A percentile compares a stretch with the other conserved stretches of the same genome.
Conservation (phyloP, 2,329 filamentous ascomycete species). For the Coniochaeta sp. region DNA sequence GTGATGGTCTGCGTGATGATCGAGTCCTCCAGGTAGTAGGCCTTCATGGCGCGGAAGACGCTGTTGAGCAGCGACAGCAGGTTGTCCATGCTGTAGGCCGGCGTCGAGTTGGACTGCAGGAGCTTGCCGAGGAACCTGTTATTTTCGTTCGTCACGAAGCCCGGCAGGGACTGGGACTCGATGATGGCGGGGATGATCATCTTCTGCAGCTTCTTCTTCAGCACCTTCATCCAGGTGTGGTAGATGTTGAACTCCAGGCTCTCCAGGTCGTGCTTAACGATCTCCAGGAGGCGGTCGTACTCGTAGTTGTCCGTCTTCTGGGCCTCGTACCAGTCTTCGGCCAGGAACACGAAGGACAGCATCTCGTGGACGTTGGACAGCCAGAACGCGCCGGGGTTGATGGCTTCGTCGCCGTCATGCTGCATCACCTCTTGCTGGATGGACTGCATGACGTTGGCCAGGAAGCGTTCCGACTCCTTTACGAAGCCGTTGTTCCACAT, state of each 20-base stretch:
- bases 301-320: slow-evolving; percentile 99
- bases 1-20: slow-evolving; percentile 96
- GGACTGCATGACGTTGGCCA: slow-evolving; percentile 99
- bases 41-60: slow-evolving; percentile 98
- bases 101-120: slow-evolving; percentile 78
- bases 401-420: slow-evolving; percentile 92
- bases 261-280: slow-evolving; percentile 98
- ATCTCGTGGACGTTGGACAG: slow-evolving; percentile 99
- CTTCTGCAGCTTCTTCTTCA: slow-evolving; percentile 99
- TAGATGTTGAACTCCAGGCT: slow-evolving; percentile 99
- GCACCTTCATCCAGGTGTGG: slow-evolving; percentile 99
- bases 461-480: slow-evolving; percentile 97
- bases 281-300: slow-evolving; percentile 93
- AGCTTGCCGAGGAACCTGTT: slow-evolving; percentile 98
- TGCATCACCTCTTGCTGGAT: slow-evolving; percentile 99
- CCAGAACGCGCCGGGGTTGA: slow-evolving; percentile 98
- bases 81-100: slow-evolving; percentile 99
- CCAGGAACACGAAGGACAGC: slow-evolving; percentile 98
- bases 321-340: slow-evolving; percentile 98
- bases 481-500: slow-evolving; percentile 99
- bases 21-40: slow-evolving; percentile 91
- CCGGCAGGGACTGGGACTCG: slow-evolving; percentile 94
- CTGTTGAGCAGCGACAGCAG: slow-evolving; percentile 91
- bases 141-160: slow-evolving; percentile 97
- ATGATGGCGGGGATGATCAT: slow-evolving; percentile 99